Evolutionary conservation across 768 basidiomycete species (phyloP).

Genomic region (Amyloporia xantha): DNA sequence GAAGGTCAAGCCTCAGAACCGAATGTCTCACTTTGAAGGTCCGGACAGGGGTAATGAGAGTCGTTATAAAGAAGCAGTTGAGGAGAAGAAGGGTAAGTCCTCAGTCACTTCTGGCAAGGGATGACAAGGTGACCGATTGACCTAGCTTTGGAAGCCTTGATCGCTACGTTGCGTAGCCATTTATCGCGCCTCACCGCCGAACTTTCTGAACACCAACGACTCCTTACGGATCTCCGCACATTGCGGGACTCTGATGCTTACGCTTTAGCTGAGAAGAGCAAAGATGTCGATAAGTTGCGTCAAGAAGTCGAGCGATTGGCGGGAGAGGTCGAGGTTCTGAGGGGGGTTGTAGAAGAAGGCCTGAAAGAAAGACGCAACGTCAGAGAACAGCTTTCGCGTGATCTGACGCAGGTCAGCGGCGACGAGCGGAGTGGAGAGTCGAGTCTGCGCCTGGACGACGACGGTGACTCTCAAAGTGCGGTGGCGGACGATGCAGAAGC

Average conservation of each 20-base stretch:
- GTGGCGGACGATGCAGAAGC: background rate
- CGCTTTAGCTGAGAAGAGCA: constrained; percentile 50
- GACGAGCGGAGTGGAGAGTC: constrained; percentile 13
- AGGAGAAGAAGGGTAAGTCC: constrained; percentile 80
- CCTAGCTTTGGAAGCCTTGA: constrained; percentile 75
- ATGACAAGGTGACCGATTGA: too few relatives aligned
- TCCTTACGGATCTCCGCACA: constrained; percentile 58
- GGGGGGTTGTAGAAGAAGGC: constrained; percentile 82
- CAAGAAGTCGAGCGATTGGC: constrained; percentile 76
- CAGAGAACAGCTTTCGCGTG: constrained; percentile 32
- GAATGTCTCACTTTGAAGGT: too few relatives aligned
- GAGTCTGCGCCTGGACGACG: constrained; percentile 15
- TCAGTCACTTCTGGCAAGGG: background rate
- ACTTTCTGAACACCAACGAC: constrained; percentile 65
- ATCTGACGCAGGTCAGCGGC: background rate
- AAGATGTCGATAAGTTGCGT: constrained; percentile 61
- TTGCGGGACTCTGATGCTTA: constrained; percentile 57
- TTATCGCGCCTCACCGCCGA: constrained; percentile 74
- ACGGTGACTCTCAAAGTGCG: background rate
- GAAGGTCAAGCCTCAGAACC: constrained; percentile 31
- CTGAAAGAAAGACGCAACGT: constrained; percentile 62
- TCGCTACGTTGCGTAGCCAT: constrained; percentile 66
- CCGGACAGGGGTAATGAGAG: constrained; percentile 20
- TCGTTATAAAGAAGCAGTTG: constrained; percentile 71
- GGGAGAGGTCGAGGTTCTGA: constrained; percentile 81